Base-by-base conservation (phyloP, 495 filamentous ascomycete species). In the Gamarada debralockiae region DNA sequence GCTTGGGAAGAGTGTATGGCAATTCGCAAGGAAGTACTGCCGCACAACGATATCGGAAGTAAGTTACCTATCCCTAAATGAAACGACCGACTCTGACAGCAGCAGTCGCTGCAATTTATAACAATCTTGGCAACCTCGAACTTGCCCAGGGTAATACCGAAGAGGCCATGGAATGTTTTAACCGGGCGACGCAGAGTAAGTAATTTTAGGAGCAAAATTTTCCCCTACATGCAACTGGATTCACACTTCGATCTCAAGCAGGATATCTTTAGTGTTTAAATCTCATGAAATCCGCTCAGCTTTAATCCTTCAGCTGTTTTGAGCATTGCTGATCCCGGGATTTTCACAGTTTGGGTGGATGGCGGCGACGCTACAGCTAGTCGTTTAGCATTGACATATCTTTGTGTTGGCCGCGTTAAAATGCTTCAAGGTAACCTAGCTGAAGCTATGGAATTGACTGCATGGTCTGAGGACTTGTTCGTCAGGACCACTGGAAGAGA, bases 191-290 rank as follows among this genome's bases (percentile, higher is more conserved):
- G n/a, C n/a, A n/a, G n/a, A n/a, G n/a, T n/a, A n/a, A n/a, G n/a
- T n/a, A n/a, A n/a, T n/a, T n/a, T n/a, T n/a, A n/a, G n/a, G n/a
- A n/a, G 78, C 3, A 68, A 74, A 21, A 63, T 82, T 0, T 81
- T 78, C 54, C 73, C 76, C 18, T 80, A 79, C 70, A 78, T 80
- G 71, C 76, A 76, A 52, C 65, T 74, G 15, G 78, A 82, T 50
- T 34, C 14, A 34, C n/a, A n/a, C n/a, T n/a, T n/a, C n/a, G n/a
- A n/a, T n/a, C n/a, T n/a, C n/a, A n/a, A n/a, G n/a, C n/a, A n/a
- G n/a, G n/a, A n/a, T n/a, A n/a, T n/a, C n/a, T n/a, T n/a, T n/a
- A n/a, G n/a, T n/a, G n/a, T n/a, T n/a, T n/a, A n/a, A n/a, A n/a
- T n/a, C n/a, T n/a, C n/a, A n/a, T n/a, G n/a, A n/a, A n/a, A n/a